Evolutionary conservation across 768 basidiomycete species (phyloP).

Genomic region (Boletus fagicola): DNA sequence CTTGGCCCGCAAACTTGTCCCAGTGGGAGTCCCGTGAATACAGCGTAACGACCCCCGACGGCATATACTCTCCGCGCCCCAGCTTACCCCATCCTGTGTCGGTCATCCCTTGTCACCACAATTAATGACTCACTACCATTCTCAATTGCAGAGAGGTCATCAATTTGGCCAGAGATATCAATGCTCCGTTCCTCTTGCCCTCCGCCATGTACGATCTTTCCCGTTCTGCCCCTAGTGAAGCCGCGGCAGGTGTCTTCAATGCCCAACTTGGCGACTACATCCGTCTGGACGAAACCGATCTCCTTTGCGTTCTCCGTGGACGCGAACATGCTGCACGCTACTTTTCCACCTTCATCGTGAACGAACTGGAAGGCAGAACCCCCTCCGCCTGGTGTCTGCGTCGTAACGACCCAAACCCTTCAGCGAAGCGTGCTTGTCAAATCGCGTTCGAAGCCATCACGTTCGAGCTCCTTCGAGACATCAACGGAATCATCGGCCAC

Average conservation of each 20-base stretch:
- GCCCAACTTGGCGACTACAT: slow-evolving; percentile 40
- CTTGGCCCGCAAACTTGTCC: too few relatives aligned
- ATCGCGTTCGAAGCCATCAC: slow-evolving; percentile 72
- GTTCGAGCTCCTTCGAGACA: slow-evolving; percentile 71
- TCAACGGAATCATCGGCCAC: slow-evolving; percentile 64
- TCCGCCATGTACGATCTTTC: slow-evolving; percentile 82
- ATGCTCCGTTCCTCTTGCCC: slow-evolving; percentile 59
- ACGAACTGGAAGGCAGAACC: slow-evolving; percentile 65
- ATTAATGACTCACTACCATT: slow-evolving; percentile 8
- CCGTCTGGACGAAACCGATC: slow-evolving; percentile 45
- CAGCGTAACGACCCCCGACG: slow-evolving; percentile 47
- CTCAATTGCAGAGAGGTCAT: slow-evolving; percentile 52
- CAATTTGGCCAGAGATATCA: slow-evolving; percentile 58
- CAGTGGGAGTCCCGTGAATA: slow-evolving; percentile 64
- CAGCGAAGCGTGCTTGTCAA: slow-evolving; percentile 56
- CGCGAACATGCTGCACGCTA: slow-evolving; percentile 72
- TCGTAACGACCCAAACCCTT: slow-evolving; percentile 44
- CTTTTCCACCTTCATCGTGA: slow-evolving; percentile 74
- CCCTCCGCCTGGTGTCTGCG: slow-evolving; percentile 50
- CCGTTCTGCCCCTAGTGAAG: slow-evolving; percentile 61
- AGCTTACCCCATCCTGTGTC: slow-evolving; percentile 68
- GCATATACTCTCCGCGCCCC: slow-evolving; percentile 55
- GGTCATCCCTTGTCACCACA: slow-evolving; percentile 24
- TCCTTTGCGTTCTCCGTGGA: slow-evolving; percentile 61
- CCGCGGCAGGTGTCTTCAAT: slow-evolving; percentile 50